Evolutionary conservation across 768 basidiomycete species (phyloP).

Genomic region (Collybia mongolica): DNA sequence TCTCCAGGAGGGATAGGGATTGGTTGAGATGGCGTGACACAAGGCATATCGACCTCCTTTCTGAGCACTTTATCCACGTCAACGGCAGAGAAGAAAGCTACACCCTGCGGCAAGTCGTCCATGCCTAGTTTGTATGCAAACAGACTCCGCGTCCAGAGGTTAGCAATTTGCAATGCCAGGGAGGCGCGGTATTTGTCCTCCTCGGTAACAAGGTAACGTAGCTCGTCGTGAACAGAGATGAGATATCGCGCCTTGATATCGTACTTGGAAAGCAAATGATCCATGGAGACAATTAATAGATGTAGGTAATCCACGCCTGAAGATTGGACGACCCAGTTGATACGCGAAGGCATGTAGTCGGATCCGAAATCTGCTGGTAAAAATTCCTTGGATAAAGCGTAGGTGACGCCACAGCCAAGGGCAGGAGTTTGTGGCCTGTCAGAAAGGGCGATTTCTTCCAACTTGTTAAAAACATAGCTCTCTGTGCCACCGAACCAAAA

Average conservation of each 20-base stretch:
- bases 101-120: constrained; percentile 93
- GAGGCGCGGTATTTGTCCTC: constrained; percentile 89
- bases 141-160: constrained; percentile 90
- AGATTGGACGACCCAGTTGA: constrained; percentile 99
- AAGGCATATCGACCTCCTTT: constrained; percentile 96
- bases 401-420: constrained; percentile 90
- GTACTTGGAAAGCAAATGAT: constrained; percentile 79
- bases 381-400: constrained; percentile 88
- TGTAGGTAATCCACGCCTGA: constrained; percentile 99
- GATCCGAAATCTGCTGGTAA: constrained; percentile 78
- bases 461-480: constrained; percentile 95
- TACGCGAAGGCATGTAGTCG: constrained; percentile 93
- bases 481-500: constrained; percentile 99
- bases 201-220: constrained; percentile 90
- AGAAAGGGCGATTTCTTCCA: constrained; percentile 91
- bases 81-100: constrained; percentile 96
- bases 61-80: constrained; percentile 89
- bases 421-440: constrained; percentile 89
- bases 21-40: constrained; percentile 91
- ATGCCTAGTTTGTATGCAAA: constrained; percentile 94
- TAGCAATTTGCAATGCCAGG: constrained; percentile 91
- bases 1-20: constrained; percentile 84
- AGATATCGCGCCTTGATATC: constrained; percentile 89
- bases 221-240: constrained; percentile 95
- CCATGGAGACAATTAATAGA: constrained; percentile 93